These are phyloP conservation scores for Triticum monococcum DNA, from an alignment of 176 grass and related monocot genomes.

Conservation along the genomic window DNA sequence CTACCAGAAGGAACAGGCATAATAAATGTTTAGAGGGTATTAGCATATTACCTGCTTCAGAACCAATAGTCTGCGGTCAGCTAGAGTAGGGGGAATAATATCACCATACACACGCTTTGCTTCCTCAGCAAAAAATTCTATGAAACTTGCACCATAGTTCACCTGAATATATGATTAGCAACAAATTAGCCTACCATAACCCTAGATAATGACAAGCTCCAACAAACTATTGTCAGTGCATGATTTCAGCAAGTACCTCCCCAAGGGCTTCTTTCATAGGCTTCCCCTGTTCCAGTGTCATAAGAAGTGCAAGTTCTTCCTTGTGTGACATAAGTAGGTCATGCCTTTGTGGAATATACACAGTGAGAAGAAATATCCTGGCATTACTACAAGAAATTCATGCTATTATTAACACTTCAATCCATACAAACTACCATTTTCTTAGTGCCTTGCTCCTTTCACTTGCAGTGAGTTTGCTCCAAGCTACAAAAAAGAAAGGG, in stretches of 20 bases:
- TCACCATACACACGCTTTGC: slow-evolving; percentile 95
- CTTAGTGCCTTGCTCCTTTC: slow-evolving; percentile 90
- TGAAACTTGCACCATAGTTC: slow-evolving; percentile 85
- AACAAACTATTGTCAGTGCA: slow-evolving; percentile 14
- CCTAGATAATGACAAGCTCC: slow-evolving; percentile 11
- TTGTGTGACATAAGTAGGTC: slow-evolving; percentile 92
- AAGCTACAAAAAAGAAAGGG: slow-evolving; percentile 57
- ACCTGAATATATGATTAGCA: slow-evolving; percentile 52
- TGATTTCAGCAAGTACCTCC: slow-evolving; percentile 58
- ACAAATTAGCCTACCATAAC: slow-evolving; percentile 20
- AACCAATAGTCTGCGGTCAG: slow-evolving; percentile 86
- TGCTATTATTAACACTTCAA: background rate
- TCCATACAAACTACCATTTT: slow-evolving; percentile 75
- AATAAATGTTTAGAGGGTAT: slow-evolving; percentile 20
- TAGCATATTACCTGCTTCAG: slow-evolving; percentile 68
- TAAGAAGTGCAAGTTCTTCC: slow-evolving; percentile 92
- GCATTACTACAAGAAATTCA: slow-evolving; percentile 11
- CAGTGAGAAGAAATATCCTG: slow-evolving; percentile 31
- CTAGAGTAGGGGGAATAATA: slow-evolving; percentile 71
- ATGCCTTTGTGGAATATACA: slow-evolving; percentile 61
- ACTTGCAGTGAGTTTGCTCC: slow-evolving; percentile 90
- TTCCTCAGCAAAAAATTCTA: slow-evolving; percentile 96
- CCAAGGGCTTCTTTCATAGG: slow-evolving; percentile 94
- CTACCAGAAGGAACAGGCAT: background rate
- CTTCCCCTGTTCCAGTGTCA: slow-evolving; percentile 92